These are phyloP conservation scores for Metschnikowia reukaufii DNA, from an alignment of 805 yeast species.

Conservation along the genomic window DNA sequence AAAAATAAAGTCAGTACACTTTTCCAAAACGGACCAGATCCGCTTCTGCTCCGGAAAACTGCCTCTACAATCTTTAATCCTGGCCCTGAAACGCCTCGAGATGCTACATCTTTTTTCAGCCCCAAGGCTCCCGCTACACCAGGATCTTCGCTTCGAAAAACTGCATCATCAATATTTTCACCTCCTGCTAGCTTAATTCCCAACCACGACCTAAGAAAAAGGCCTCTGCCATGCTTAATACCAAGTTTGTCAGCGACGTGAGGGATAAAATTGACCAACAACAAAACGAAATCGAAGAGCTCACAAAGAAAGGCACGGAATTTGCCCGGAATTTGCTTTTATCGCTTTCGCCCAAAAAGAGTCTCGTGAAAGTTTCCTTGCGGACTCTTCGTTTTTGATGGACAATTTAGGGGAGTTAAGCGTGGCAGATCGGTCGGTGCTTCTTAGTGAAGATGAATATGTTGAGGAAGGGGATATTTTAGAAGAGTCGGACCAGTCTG, in stretches of 20 bases:
- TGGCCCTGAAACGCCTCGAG: not conserved
- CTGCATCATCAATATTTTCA: slow-evolving; percentile 13
- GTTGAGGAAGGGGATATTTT: not conserved
- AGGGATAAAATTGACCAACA: slow-evolving; percentile 21
- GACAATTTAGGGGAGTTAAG: slow-evolving; percentile 20
- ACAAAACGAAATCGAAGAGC: slow-evolving; percentile 24
- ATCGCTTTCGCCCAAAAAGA: slow-evolving; percentile 28
- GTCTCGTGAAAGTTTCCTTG: slow-evolving; percentile 8
- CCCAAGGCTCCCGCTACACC: not conserved
- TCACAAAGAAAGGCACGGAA: slow-evolving; percentile 27
- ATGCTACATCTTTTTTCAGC: slow-evolving; percentile 2
- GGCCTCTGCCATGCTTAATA: slow-evolving; percentile 24
- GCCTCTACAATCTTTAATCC: slow-evolving; percentile 5
- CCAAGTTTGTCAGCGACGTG: slow-evolving; percentile 18
- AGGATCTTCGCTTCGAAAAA: slow-evolving; percentile 1
- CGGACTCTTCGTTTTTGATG: slow-evolving; percentile 30
- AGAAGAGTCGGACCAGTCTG: slow-evolving; percentile 12
- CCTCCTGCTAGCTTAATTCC: slow-evolving; percentile 4
- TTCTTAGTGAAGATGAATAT: slow-evolving; percentile 18
- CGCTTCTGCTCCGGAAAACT: slow-evolving; percentile 1
- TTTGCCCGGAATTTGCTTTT: slow-evolving; percentile 27
- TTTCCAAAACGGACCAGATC: slow-evolving; percentile 10
- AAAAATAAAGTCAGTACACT: slow-evolving; percentile 17
- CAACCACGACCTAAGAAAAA: slow-evolving; percentile 17
- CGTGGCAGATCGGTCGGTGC: slow-evolving; percentile 12